Percentiles rank a stretch among this genome's conserved stretches.
Evolutionary conservation across 2,329 filamentous ascomycete species (phyloP).

Genomic region (Sordariomycetes sp.): DNA sequence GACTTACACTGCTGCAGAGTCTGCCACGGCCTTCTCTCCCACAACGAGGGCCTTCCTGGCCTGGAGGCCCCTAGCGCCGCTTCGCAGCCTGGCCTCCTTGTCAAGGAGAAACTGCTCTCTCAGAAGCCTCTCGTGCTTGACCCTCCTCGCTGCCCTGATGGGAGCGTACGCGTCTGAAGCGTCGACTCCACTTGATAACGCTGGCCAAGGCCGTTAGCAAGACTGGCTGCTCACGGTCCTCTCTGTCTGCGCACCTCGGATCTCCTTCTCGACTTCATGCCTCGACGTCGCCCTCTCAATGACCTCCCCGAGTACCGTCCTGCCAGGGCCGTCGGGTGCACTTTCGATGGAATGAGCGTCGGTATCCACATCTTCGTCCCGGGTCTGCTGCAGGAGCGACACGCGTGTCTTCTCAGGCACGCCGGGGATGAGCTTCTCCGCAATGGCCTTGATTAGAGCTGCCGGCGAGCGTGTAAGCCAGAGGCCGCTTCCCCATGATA

Average conservation of each 20-base stretch:
- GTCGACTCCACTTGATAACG: slow-evolving; percentile 48
- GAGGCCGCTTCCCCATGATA: not conserved
- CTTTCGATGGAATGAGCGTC: slow-evolving; percentile 11
- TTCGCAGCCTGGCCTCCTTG: slow-evolving; percentile 63
- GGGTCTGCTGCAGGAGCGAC: slow-evolving; percentile 59
- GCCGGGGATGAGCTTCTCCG: slow-evolving; percentile 68
- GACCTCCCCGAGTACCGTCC: slow-evolving; percentile 55
- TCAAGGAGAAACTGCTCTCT: slow-evolving; percentile 57
- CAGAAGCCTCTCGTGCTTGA: slow-evolving; percentile 52
- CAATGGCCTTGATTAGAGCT: slow-evolving; percentile 66
- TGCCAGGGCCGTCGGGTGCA: slow-evolving; percentile 11
- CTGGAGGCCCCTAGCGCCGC: slow-evolving; percentile 62
- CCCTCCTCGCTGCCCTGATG: slow-evolving; percentile 46
- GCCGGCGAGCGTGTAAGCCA: not conserved
- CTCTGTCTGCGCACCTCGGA: slow-evolving; percentile 32
- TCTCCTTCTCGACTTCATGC: slow-evolving; percentile 48
- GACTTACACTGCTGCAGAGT: slow-evolving; percentile 40
- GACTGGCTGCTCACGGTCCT: not conserved
- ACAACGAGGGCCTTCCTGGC: slow-evolving; percentile 65
- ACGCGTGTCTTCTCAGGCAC: slow-evolving; percentile 56
- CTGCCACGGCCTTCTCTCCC: slow-evolving; percentile 55
- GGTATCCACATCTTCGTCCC: slow-evolving; percentile 11
- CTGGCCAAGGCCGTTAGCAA: slow-evolving; percentile 18
- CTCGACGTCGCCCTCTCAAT: slow-evolving; percentile 48
- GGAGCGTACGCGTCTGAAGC: slow-evolving; percentile 43